Evolutionary conservation across 2,329 filamentous ascomycete genomes (phyloP), one percentile per base, ranked within the genome.

Genomic region (Pseudopithomyces maydicus): DNA sequence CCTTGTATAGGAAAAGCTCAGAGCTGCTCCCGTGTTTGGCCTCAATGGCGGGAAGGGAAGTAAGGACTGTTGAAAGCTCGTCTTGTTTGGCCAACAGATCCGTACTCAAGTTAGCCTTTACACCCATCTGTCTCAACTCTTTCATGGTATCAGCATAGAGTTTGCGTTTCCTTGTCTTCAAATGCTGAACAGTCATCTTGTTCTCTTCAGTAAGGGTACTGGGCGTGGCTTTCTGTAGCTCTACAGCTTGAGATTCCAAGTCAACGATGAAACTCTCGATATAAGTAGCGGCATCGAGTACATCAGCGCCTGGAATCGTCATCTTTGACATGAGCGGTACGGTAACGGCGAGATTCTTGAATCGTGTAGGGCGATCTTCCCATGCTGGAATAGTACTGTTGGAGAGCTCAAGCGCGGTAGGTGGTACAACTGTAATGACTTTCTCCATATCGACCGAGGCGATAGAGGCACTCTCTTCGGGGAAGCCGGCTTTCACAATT

Each of bases 71-170:
- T 6, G 90, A 84, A 7, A 91, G 80, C 0, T 90, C 89, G 26
- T 85, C 82, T 74, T 99, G 95, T 52, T 86, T 86, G 38, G 84
- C 83, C 17, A 98, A 81, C 42, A 89, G 82, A 69, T 90, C 87
- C 14, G 87, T 88, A 62, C 90, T 87, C 15, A 96, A 81, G 70
- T 97, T 97, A 51, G 88, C 87, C 66, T 89, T 89, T 66, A 99
- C 85, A 3, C 95, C 95, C 94, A 99, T 98, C 55, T 89, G 85
- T 35, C 92, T 87, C 26, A 97, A 80, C 20, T 88, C 86, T 69
- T 91, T 93, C 61, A 99, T 79, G 0, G 90, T 93, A 65, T 98
- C 94, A 0, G 92, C 90, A 67, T 96, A 95, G 14, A 98, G 84
- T 66, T 92, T 93, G 42, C 92, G 87, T 78, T 99, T 99, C 67